These are phyloP conservation scores for Russula virescens DNA, from an alignment of 768 basidiomycete species.

Conservation along the genomic window DNA sequence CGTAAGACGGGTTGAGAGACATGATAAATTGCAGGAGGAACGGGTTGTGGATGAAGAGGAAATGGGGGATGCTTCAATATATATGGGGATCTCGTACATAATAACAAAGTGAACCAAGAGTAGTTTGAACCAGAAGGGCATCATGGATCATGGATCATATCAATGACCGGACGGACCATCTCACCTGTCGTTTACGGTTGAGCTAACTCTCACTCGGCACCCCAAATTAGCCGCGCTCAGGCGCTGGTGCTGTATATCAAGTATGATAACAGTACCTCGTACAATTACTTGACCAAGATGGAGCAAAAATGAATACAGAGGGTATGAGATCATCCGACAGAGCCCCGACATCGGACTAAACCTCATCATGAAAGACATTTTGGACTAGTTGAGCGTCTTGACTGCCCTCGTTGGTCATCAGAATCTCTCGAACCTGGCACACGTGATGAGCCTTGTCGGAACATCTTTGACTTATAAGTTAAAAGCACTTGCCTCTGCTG, in stretches of 20 bases:
- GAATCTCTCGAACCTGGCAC: constrained; percentile 15
- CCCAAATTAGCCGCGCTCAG: too few relatives aligned
- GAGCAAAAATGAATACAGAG: neutral
- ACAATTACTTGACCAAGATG: neutral
- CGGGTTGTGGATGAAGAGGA: neutral
- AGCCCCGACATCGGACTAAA: constrained; percentile 2
- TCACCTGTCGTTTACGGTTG: neutral
- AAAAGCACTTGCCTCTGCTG: constrained; percentile 52
- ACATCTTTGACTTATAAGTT: too few relatives aligned
- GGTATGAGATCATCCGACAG: neutral
- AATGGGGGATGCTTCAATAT: neutral
- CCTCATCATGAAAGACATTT: constrained; percentile 21
- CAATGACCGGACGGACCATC: neutral
- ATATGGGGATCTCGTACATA: too few relatives aligned
- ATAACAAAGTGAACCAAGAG: too few relatives aligned
- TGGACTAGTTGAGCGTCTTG: constrained; percentile 14
- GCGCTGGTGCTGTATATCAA: neutral
- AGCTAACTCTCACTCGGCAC: too few relatives aligned
- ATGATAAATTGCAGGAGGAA: neutral
- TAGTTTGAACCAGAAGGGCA: too few relatives aligned
- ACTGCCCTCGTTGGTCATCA: constrained; percentile 19
- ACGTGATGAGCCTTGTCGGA: neutral
- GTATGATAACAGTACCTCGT: neutral
- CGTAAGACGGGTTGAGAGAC: constrained; percentile 33
- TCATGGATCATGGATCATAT: too few relatives aligned